phyloP scores from a whole-genome alignment of 106 monocot genomes.

The Chionographis japonica region DNA sequence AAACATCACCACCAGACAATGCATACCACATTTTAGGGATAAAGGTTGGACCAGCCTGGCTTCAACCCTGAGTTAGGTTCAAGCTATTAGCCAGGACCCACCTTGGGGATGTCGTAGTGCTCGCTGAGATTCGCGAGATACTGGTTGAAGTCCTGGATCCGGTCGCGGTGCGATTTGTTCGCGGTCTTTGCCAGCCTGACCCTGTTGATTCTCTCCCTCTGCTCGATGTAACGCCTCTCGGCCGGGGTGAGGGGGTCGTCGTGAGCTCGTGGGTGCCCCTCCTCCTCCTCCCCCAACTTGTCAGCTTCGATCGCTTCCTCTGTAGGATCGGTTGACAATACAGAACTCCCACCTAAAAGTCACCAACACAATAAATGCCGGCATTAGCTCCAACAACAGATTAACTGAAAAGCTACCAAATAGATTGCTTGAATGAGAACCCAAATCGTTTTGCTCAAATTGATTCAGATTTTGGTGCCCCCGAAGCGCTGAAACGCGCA shows the following conservation, averaged over 20 bases:
- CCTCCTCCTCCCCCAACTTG: slow-evolving; percentile 27
- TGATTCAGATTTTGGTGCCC: no score
- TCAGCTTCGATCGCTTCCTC: slow-evolving; percentile 29
- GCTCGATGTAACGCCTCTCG: slow-evolving; percentile 86
- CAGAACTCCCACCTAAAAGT: slow-evolving; percentile 41
- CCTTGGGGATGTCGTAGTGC: slow-evolving; percentile 99
- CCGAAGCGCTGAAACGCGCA: no score
- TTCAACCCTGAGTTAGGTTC: background rate
- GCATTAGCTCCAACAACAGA: background rate
- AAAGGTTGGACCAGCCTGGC: background rate
- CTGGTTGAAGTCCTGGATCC: slow-evolving; percentile 87
- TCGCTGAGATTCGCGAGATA: slow-evolving; percentile 92
- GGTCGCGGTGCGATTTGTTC: slow-evolving; percentile 86
- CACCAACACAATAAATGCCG: background rate
- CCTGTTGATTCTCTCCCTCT: slow-evolving; percentile 62
- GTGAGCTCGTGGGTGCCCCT: slow-evolving; percentile 9
- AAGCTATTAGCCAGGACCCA: slow-evolving; percentile 73
- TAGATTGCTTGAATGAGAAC: no score
- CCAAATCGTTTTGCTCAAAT: no score
- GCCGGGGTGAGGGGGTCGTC: slow-evolving; percentile 79
- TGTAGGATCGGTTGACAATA: background rate
- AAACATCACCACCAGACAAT: background rate
- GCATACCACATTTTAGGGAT: background rate
- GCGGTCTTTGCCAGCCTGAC: slow-evolving; percentile 68
- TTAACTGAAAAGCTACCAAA: no score